Evolutionary conservation across 2,329 filamentous ascomycete species (phyloP).

Genomic region (Scorias spongiosa): DNA sequence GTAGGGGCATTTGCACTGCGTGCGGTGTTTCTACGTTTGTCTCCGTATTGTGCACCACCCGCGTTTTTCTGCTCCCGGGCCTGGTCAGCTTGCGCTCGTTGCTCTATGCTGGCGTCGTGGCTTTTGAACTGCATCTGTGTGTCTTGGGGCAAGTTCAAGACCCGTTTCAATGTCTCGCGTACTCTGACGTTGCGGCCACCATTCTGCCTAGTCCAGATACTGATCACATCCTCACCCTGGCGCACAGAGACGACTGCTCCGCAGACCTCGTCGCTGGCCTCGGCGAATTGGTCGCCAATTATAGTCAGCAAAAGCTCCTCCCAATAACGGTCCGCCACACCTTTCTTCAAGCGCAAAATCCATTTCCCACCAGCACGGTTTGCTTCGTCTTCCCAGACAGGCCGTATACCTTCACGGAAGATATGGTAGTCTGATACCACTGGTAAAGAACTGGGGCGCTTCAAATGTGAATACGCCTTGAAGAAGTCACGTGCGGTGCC

Average conservation of each 20-base stretch:
- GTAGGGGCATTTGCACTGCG: constrained; percentile 1
- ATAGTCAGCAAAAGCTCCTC: constrained; percentile 84
- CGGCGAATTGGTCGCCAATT: constrained; percentile 84
- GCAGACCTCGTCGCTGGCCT: constrained; percentile 86
- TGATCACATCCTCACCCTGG: constrained; percentile 91
- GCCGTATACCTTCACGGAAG: constrained; percentile 90
- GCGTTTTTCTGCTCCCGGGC: constrained; percentile 64
- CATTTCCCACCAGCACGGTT: constrained; percentile 95
- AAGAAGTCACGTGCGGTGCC: constrained; percentile 82
- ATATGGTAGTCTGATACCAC: constrained; percentile 96
- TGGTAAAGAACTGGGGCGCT: constrained; percentile 72
- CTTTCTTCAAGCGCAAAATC: constrained; percentile 94
- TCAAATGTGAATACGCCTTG: constrained; percentile 74
- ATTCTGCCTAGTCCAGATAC: constrained; percentile 92
- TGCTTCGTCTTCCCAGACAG: constrained; percentile 96
- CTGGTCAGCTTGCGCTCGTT: constrained; percentile 79
- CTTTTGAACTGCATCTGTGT: constrained; percentile 91
- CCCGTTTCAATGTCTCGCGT: constrained; percentile 87
- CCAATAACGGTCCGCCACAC: constrained; percentile 91
- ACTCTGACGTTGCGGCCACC: constrained; percentile 93
- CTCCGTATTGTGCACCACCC: constrained; percentile 23
- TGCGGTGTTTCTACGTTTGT: constrained; percentile 29
- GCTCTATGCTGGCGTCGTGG: constrained; percentile 89
- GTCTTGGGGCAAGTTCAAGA: constrained; percentile 71
- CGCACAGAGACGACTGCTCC: constrained; percentile 87